Evolutionary conservation across 2,329 filamentous ascomycete genomes (phyloP).

Genomic region (Chaetomium sp.): DNA sequence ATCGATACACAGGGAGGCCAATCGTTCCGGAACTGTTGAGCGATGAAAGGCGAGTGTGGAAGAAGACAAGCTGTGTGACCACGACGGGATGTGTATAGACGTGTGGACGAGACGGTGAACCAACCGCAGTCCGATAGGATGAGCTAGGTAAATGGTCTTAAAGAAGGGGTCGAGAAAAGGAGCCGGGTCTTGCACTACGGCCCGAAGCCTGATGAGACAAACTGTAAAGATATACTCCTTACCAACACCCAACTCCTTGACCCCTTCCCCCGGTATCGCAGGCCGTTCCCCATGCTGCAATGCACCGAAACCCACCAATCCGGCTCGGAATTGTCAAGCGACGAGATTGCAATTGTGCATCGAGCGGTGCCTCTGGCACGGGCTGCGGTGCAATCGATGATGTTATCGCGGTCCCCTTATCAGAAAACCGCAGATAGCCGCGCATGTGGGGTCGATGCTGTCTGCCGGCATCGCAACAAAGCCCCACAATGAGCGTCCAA

Average conservation of each 20-base stretch:
- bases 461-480: constrained; percentile 16
- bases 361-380: constrained; percentile 19
- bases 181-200: not conserved
- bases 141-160: too few relatives aligned
- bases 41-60: too few relatives aligned
- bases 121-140: too few relatives aligned
- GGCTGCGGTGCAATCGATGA: constrained; percentile 20
- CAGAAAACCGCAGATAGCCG: constrained; percentile 27
- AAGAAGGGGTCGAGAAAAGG: too few relatives aligned
- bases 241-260: not conserved
- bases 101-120: too few relatives aligned
- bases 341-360: constrained; percentile 14
- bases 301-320: constrained; percentile 8
- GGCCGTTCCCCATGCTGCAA: not conserved
- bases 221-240: constrained; percentile 8
- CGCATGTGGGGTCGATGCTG: constrained; percentile 7
- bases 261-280: constrained; percentile 16
- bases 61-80: too few relatives aligned
- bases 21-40: too few relatives aligned
- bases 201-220: not conserved
- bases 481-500: constrained; percentile 3
- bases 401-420: constrained; percentile 22
- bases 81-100: too few relatives aligned
- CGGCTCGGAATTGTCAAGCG: not conserved
- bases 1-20: not conserved